Base-by-base conservation (phyloP, 1,284 basidiomycete genomes). In the Tranzscheliella williamsii region DNA sequence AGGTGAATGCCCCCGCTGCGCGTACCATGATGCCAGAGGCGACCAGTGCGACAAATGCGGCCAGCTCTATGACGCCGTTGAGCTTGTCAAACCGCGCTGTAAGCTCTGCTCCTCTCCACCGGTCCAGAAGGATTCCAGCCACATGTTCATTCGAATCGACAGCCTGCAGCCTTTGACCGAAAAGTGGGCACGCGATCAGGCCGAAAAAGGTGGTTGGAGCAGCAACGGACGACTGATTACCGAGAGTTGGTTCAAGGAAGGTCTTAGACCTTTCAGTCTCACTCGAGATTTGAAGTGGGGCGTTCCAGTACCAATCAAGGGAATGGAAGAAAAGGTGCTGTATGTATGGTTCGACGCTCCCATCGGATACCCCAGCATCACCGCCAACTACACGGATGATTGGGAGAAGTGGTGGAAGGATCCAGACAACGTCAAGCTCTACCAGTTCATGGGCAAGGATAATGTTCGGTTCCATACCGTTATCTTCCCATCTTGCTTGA, bases 331-430 rank as follows among this genome's bases (percentile, higher is more conserved):
- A 33, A 99, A 99, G 80, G 95, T 99, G 51, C 85, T 98, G 63
- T 98, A 93, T 92, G 80, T 80, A 22, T 76, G 91, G 94, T 97
- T 96, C 77, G 95, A 99, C 73, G 95, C 95, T 0, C 90, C 91
- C 15, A 91, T 96, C 56, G 95, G 95, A 45, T 99, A 99, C 79
- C 88, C 91, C 4, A 95, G 91, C 79, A 97, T 99, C 72, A 99
- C 94, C 5, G 91, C 92, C 46, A 90, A 88, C 76, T 94, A 95
- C 81, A 95, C 91, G 18, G 82, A 87, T 37, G 87, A 95, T 61
- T 99, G 95, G 95, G 86, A 89, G 78, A 83, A 87, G 78, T 99
- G 95, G 95, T 99, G 95, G 95, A 87, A 90, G 78, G 89, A 94
- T 77, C 89, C 89, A 4, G 83, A 91, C 67, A 84, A 97, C 70